These are phyloP conservation scores for Rugonectria rugulosa DNA, from an alignment of 2,329 filamentous ascomycete genomes.

Conservation along the genomic window DNA sequence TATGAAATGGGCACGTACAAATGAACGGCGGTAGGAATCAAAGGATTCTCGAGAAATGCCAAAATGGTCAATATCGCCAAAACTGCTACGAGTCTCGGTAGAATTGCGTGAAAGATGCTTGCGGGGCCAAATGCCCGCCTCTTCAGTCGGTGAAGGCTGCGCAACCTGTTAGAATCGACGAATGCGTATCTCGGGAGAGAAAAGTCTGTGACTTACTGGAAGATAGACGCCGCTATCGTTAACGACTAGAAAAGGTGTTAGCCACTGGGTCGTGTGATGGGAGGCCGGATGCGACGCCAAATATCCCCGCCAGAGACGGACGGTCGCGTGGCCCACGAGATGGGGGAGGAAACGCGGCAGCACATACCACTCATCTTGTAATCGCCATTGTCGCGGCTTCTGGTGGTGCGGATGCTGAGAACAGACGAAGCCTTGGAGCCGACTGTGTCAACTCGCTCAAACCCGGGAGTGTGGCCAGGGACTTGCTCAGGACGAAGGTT, in stretches of 20 bases:
- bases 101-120: slow-evolving; percentile 61
- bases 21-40: slow-evolving; percentile 94
- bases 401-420: slow-evolving; percentile 67
- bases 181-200: neutral
- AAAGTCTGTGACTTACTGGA: slow-evolving; percentile 66
- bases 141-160: slow-evolving; percentile 88
- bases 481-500: slow-evolving; percentile 55
- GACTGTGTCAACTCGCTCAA: slow-evolving; percentile 69
- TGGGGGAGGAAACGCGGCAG: slow-evolving; percentile 1
- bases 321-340: slow-evolving; percentile 17
- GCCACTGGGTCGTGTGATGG: slow-evolving; percentile 36
- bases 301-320: slow-evolving; percentile 16
- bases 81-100: slow-evolving; percentile 64
- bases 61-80: slow-evolving; percentile 89
- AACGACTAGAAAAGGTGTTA: slow-evolving; percentile 70
- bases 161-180: slow-evolving; percentile 19
- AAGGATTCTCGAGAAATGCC: slow-evolving; percentile 96
- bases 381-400: slow-evolving; percentile 71
- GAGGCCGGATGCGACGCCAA: slow-evolving; percentile 21
- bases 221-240: slow-evolving; percentile 96
- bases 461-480: slow-evolving; percentile 46
- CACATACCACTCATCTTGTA: slow-evolving; percentile 82
- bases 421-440: slow-evolving; percentile 69
- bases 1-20: slow-evolving; percentile 67
- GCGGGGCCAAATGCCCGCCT: slow-evolving; percentile 79